A percentile compares a stretch with the other conserved stretches of the same genome.
These are phyloP conservation scores for Panaeolus cyanescens DNA, from an alignment of 768 basidiomycete species.

Conservation along the genomic window DNA sequence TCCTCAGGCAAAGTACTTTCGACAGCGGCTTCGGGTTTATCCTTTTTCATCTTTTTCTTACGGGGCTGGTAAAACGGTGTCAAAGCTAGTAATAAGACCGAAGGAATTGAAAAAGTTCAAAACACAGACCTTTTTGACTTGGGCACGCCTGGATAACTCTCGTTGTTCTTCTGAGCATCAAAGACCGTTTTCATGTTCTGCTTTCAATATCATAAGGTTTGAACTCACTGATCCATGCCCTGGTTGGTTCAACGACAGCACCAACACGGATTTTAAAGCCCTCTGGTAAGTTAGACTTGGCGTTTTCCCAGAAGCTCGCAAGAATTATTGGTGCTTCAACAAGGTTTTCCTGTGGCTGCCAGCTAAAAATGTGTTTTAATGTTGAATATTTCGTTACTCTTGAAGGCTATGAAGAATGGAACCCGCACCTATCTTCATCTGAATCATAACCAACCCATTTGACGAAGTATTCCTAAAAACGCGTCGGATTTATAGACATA, in stretches of 20 bases:
- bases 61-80: too few species aligned
- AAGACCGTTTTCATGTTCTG: not conserved
- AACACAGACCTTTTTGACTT: too few species aligned
- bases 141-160: not conserved
- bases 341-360: not conserved
- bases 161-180: not conserved
- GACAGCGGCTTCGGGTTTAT: too few species aligned
- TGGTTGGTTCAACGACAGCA: not conserved
- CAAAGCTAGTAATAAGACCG: too few species aligned
- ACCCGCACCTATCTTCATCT: not conserved
- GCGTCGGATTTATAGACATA: too few species aligned
- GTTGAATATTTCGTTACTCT: not conserved
- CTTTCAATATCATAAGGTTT: not conserved
- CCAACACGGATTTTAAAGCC: not conserved
- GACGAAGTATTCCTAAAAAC: not conserved
- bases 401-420: not conserved
- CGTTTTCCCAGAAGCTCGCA: not conserved
- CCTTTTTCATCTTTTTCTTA: too few species aligned
- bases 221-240: not conserved
- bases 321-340: not conserved
- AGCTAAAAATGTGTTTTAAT: not conserved
- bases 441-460: not conserved
- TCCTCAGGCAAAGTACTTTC: too few species aligned
- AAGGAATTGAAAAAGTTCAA: too few species aligned
- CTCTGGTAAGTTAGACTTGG: not conserved